Evolutionary conservation across 2,329 filamentous ascomycete species (phyloP).

Genomic region (Bipolaris cookei): DNA sequence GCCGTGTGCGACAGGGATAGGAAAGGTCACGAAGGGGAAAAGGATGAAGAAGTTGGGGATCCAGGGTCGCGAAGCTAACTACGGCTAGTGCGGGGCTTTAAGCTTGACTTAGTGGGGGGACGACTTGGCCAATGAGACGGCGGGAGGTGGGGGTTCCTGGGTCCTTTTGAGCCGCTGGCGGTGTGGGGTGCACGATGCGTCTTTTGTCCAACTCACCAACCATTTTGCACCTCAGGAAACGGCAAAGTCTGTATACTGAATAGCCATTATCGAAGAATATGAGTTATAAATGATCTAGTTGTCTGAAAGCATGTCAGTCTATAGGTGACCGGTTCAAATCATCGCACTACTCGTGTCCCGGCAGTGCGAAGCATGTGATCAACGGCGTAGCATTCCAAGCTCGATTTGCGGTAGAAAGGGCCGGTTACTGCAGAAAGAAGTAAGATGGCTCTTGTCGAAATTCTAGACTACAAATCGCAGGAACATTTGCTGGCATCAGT

Average conservation of each 20-base stretch:
- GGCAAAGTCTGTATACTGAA: background rate
- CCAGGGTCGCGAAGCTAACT: conserved; percentile 3
- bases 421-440: background rate
- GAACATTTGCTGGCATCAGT: background rate
- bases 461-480: background rate
- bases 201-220: background rate
- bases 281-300: background rate
- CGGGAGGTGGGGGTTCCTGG: background rate
- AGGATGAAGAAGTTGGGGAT: conserved; percentile 9
- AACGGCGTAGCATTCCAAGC: background rate
- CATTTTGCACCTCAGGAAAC: background rate
- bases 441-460: background rate
- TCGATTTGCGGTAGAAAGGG: background rate
- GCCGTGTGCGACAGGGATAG: background rate
- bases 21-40: conserved; percentile 4
- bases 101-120: background rate
- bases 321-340: background rate
- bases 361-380: background rate
- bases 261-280: background rate
- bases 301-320: background rate
- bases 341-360: background rate
- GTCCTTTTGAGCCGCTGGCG: background rate
- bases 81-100: conserved; percentile 6
- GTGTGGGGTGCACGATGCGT: background rate
- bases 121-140: background rate